These are phyloP conservation scores for Boletales sp. DNA, from an alignment of 768 basidiomycete genomes.

Conservation along the genomic window DNA sequence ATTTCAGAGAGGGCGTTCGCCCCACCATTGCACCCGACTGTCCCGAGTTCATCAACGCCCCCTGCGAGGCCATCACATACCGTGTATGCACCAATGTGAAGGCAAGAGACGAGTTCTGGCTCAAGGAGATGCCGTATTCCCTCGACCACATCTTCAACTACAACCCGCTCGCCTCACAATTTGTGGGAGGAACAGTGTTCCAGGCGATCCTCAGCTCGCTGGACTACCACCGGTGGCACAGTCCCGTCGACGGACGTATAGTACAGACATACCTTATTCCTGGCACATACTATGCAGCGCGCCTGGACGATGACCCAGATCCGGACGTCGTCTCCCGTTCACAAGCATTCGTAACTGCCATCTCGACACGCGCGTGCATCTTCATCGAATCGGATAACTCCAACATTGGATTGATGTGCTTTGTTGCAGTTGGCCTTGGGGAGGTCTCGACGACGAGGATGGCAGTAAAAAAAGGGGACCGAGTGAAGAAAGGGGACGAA, in stretches of 20 bases:
- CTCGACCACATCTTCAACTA: constrained; percentile 50
- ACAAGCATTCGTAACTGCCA: constrained; percentile 38
- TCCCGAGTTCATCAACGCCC: constrained; percentile 39
- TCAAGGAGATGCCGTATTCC: constrained; percentile 61
- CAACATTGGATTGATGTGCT: constrained; percentile 53
- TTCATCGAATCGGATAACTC: constrained; percentile 57
- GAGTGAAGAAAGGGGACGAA: constrained; percentile 50
- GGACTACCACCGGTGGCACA: constrained; percentile 63
- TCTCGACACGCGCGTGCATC: constrained; percentile 53
- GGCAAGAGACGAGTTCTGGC: constrained; percentile 49
- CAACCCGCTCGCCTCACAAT: constrained; percentile 37
- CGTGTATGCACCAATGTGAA: constrained; percentile 38
- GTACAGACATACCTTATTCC: constrained; percentile 41
- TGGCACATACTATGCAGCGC: constrained; percentile 48
- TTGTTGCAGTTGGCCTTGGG: constrained; percentile 57
- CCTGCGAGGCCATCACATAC: constrained; percentile 54
- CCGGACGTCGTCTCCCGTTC: constrained; percentile 20
- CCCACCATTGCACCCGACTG: constrained; percentile 31
- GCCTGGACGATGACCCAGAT: constrained; percentile 28
- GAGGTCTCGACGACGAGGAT: constrained; percentile 61
- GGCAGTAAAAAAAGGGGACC: constrained; percentile 43
- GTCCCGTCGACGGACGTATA: constrained; percentile 48
- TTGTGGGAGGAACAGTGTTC: constrained; percentile 49
- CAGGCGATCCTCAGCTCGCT: constrained; percentile 56
- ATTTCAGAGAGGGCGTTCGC: constrained; percentile 39